Conservation (phyloP, 805 yeast genomes). For the Wickerhamomyces ciferrii region DNA sequence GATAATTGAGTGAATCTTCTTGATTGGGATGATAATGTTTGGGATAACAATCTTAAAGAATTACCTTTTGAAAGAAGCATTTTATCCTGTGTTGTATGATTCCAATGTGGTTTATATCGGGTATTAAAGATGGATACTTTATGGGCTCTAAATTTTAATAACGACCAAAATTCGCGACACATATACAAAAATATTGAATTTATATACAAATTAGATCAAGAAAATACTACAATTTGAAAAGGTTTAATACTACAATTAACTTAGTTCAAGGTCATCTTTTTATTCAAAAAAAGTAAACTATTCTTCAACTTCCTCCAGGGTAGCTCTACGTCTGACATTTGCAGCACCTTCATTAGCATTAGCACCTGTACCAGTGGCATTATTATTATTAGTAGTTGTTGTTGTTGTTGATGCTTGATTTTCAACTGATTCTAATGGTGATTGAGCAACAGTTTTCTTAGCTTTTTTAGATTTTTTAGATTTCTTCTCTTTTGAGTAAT, state of each 20-base stretch:
- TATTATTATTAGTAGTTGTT: too few relatives aligned
- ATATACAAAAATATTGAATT: too few relatives aligned
- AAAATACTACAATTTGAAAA: too few relatives aligned
- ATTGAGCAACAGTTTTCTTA: not conserved
- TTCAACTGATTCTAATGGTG: not conserved
- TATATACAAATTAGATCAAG: too few relatives aligned
- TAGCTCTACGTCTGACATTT: slow-evolving; percentile 19
- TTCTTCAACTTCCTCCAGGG: slow-evolving; percentile 25
- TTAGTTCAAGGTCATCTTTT: too few relatives aligned
- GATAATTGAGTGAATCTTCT: not conserved
- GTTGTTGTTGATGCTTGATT: not conserved
- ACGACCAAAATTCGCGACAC: too few relatives aligned
- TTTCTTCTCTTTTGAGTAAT: slow-evolving; percentile 26
- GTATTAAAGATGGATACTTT: too few relatives aligned
- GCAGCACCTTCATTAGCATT: slow-evolving; percentile 2
- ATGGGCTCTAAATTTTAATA: too few relatives aligned
- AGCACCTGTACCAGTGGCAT: not conserved
- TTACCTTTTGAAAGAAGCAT: not conserved
- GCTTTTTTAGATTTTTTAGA: slow-evolving; percentile 7
- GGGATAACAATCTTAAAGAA: not conserved
- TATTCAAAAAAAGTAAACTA: too few relatives aligned
- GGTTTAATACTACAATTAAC: too few relatives aligned
- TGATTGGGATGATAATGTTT: not conserved
- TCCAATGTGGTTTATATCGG: too few relatives aligned
- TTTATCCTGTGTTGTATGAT: too few relatives aligned